Evolutionary conservation across 257 asterid genomes (phyloP).

Genomic region (Buddleja alternifolia): DNA sequence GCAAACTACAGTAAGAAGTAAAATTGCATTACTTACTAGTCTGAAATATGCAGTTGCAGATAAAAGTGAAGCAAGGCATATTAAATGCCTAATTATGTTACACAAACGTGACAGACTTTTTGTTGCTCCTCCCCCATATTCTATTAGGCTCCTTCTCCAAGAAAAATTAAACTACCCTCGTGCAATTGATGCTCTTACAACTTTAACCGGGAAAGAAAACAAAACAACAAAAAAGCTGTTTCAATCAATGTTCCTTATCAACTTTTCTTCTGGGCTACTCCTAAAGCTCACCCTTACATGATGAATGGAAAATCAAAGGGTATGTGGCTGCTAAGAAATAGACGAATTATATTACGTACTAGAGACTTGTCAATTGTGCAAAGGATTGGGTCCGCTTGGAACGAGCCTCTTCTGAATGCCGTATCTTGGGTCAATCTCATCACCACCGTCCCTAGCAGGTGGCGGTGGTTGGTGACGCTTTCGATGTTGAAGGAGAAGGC

Average conservation of each 20-base stretch:
- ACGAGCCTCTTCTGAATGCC: conserved; percentile 39
- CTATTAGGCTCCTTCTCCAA: conserved; percentile 9
- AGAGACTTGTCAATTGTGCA: conserved; percentile 34
- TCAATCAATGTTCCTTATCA: conserved; percentile 6
- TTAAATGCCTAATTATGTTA: no score
- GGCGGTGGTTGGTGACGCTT: conserved; percentile 23
- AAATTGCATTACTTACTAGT: no score
- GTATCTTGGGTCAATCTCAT: conserved; percentile 35
- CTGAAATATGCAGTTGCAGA: no score
- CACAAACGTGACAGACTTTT: no score
- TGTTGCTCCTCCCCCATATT: no score
- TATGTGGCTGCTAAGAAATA: background rate
- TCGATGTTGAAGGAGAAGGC: conserved; percentile 12
- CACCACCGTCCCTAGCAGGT: background rate
- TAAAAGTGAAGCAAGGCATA: no score
- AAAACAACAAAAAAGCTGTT: background rate
- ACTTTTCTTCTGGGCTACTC: background rate
- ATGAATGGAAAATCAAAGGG: background rate
- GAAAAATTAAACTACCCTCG: background rate
- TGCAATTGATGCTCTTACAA: background rate
- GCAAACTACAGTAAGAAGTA: no score
- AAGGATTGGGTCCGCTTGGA: conserved; percentile 48
- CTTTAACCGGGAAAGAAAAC: no score
- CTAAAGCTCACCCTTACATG: conserved; percentile 12
- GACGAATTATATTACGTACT: background rate